Base-by-base conservation (phyloP, 148 eudicot genomes). In the Silene uniflora region DNA sequence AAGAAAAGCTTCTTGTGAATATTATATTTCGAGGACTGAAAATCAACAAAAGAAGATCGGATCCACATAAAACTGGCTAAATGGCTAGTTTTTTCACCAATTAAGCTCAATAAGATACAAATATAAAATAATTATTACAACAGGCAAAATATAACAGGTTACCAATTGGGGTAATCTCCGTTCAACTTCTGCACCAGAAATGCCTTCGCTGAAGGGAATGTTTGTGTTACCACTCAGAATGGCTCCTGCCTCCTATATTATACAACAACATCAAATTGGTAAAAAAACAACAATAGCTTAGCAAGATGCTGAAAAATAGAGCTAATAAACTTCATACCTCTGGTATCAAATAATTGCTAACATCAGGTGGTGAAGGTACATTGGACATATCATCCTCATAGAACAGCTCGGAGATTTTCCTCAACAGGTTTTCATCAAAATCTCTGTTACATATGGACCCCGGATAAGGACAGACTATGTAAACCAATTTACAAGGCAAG, bases 321-420 rank as follows among this genome's bases (percentile, higher is more conserved):
- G 7, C 39, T n/a, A 70, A 68, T 5, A 35, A 62, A 17, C 76
- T 32, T 55, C 73, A 61, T 84, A 92, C 98, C 99, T 95, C 99
- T 62, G 93, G 78, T 64, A 94, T 82, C 82, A 95, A 85, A 80
- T 87, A 95, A 84, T 85, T 95, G 97, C 98, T 84, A 76, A 91
- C 98, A 81, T 95, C 94, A 60, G 98, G 97, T 22, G 93, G 83
- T 27, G 78, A 67, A 79, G 98, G 98, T 76, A 95, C 72, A 81
- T 76, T 83, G 70, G 79, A 86, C 73, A 86, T 83, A 49, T 91
- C 99, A 82, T 95, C 98, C 84, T 95, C 99, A 79, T 90, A 85
- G 77, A 81, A 88, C 58, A 88, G 83, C 63, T 88, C 97, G 56
- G 81, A 81, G 46, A 92, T 86, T 84, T 80, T 87, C 77, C 84